phyloP scores from a whole-genome alignment of 2,329 filamentous ascomycete genomes.

The Parastagonospora nodorum region DNA sequence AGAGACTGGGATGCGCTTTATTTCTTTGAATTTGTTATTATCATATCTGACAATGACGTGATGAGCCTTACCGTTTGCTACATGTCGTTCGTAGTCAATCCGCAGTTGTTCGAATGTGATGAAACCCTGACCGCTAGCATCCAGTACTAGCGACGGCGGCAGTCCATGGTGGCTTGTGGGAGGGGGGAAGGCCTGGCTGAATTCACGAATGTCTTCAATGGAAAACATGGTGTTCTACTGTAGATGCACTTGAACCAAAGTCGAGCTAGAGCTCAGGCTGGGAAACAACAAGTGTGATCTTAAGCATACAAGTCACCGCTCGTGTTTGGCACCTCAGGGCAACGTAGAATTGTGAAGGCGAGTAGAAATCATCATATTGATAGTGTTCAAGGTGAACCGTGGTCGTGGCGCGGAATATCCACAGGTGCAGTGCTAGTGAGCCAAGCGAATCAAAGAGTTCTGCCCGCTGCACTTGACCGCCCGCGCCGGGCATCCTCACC shows the following conservation, averaged over 20 bases:
- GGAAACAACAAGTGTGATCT: not conserved
- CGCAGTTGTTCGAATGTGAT: constrained; percentile 27
- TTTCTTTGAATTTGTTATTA: constrained; percentile 12
- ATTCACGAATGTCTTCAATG: constrained; percentile 34
- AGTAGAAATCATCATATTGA: constrained; percentile 7
- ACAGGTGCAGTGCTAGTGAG: not conserved
- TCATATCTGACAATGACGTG: not conserved
- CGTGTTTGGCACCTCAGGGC: not conserved
- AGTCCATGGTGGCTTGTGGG: constrained; percentile 5
- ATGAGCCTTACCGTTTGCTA: constrained; percentile 17
- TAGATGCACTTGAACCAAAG: no score
- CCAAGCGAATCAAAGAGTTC: constrained; percentile 1
- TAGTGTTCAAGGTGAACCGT: not conserved
- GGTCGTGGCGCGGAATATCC: not conserved
- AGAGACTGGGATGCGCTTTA: constrained; percentile 18
- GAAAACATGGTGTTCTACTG: constrained; percentile 37
- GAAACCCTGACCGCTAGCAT: constrained; percentile 30
- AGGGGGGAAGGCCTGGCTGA: constrained; percentile 30
- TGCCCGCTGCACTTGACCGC: constrained; percentile 1
- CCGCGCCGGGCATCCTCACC: constrained; percentile 3
- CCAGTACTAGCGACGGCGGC: constrained; percentile 25
- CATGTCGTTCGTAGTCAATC: constrained; percentile 22
- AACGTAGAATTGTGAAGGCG: not conserved
- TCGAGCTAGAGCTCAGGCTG: not conserved
- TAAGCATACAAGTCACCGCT: not conserved